These are phyloP conservation scores for Penicillium capsulatum DNA, from an alignment of 2,329 filamentous ascomycete genomes.

Conservation along the genomic window DNA sequence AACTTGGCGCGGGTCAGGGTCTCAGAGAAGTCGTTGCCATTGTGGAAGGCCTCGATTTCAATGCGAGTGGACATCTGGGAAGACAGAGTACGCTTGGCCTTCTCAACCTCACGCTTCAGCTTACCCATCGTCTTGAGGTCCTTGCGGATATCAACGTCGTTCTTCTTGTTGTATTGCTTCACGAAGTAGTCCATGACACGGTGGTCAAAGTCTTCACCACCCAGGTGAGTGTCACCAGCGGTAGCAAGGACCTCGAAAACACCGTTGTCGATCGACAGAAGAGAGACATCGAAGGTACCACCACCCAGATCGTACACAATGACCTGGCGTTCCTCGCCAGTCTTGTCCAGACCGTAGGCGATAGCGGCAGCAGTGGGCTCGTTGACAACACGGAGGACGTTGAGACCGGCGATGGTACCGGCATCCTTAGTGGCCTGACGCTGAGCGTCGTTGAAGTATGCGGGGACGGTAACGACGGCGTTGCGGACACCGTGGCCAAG, in stretches of 20 bases:
- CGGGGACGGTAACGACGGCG: constrained; percentile 83
- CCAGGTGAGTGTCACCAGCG: constrained; percentile 93
- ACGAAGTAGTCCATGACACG: constrained; percentile 92
- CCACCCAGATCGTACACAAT: constrained; percentile 92
- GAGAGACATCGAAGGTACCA: constrained; percentile 92
- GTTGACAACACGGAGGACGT: constrained; percentile 94
- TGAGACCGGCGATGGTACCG: constrained; percentile 84
- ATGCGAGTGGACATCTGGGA: constrained; percentile 90
- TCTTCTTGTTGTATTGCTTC: constrained; percentile 99
- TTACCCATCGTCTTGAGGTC: constrained; percentile 98
- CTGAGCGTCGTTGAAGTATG: constrained; percentile 99
- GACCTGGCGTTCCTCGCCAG: constrained; percentile 76
- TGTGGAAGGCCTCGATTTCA: constrained; percentile 95
- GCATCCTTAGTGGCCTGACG: constrained; percentile 96
- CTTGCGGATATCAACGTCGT: constrained; percentile 86
- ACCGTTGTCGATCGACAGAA: constrained; percentile 84
- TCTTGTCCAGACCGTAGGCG: constrained; percentile 90
- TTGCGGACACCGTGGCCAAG: constrained; percentile 58
- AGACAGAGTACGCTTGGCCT: constrained; percentile 97
- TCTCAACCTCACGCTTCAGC: constrained; percentile 98
- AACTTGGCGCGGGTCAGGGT: constrained; percentile 98
- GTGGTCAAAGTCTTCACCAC: constrained; percentile 99
- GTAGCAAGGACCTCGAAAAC: constrained; percentile 94
- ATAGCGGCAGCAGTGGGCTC: constrained; percentile 94
- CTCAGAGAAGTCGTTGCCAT: constrained; percentile 97